These are phyloP conservation scores for Takakia lepidozioides DNA, from an alignment of 225 moss, liverwort and hornwort species.

Conservation along the genomic window DNA sequence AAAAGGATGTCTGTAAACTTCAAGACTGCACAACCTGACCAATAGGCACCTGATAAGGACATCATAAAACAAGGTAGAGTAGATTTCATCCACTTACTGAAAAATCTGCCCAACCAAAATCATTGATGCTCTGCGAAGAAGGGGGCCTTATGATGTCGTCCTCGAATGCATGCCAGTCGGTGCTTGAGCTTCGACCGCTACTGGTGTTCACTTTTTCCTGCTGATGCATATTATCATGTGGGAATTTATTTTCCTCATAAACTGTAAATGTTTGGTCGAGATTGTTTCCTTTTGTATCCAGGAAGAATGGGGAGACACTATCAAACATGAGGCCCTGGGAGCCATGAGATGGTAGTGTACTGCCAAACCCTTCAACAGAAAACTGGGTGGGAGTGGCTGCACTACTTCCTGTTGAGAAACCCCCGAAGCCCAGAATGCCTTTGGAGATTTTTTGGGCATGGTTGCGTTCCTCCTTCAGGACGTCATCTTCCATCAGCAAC, in stretches of 20 bases:
- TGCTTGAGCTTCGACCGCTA: conserved; percentile 20
- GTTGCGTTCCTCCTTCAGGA: conserved; percentile 48
- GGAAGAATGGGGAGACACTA: neutral
- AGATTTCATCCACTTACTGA: conserved; percentile 21
- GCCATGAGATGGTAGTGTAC: conserved; percentile 26
- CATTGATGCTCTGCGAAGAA: conserved; percentile 16
- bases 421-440: conserved; percentile 48
- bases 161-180: conserved; percentile 52
- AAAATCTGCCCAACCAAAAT: conserved; percentile 45
- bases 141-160: conserved; percentile 15
- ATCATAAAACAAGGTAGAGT: too few relatives aligned
- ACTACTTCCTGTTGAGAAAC: conserved; percentile 36
- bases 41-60: too few relatives aligned
- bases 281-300: conserved; percentile 25
- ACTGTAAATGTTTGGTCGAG: conserved; percentile 51
- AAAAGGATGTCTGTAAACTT: too few relatives aligned
- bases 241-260: conserved; percentile 49
- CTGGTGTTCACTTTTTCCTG: conserved; percentile 23
- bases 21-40: too few relatives aligned
- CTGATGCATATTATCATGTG: conserved; percentile 40
- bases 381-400: conserved; percentile 30
- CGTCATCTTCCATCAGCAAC: conserved; percentile 54
- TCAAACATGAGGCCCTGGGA: conserved; percentile 29
- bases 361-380: conserved; percentile 49
- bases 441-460: conserved; percentile 46